A percentile compares a stretch with the other conserved stretches of the same genome.
Conservation (phyloP, 192 early-diverging fungal genomes). For the Dissophora ornata region DNA sequence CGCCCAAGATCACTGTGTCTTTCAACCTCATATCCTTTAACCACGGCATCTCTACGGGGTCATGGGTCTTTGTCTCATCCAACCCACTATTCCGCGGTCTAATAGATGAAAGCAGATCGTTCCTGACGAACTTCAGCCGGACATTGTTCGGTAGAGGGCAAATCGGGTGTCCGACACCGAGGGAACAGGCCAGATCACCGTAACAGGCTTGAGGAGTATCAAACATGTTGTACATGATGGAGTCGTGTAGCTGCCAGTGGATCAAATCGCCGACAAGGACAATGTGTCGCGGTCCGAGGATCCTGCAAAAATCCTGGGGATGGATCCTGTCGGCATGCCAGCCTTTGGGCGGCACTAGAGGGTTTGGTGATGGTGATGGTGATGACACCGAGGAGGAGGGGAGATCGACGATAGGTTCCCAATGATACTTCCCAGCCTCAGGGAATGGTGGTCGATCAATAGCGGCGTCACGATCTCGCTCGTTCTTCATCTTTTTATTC, state of each 20-base stretch:
- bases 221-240: constrained; percentile 63
- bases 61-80: constrained; percentile 49
- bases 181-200: constrained; percentile 64
- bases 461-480: constrained; percentile 38
- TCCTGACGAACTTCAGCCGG: constrained; percentile 57
- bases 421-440: constrained; percentile 48
- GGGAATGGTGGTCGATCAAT: constrained; percentile 47
- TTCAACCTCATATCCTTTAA: constrained; percentile 37
- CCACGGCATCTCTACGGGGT: constrained; percentile 61
- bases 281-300: constrained; percentile 55
- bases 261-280: constrained; percentile 63
- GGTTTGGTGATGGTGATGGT: not conserved
- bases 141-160: constrained; percentile 36
- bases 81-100: constrained; percentile 1
- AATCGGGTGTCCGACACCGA: constrained; percentile 40
- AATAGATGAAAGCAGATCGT: constrained; percentile 58
- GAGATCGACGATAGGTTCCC: constrained; percentile 14
- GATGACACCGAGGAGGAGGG: not conserved
- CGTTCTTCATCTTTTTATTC: constrained; percentile 50
- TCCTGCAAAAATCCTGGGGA: constrained; percentile 53
- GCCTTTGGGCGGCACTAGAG: not conserved
- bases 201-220: constrained; percentile 66
- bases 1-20: constrained; percentile 61
- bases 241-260: constrained; percentile 65
- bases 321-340: constrained; percentile 36